Percentiles rank a stretch among this genome's conserved stretches.
Conservation (phyloP, 2,329 filamentous ascomycete species). For the Cladosporium sp. region DNA sequence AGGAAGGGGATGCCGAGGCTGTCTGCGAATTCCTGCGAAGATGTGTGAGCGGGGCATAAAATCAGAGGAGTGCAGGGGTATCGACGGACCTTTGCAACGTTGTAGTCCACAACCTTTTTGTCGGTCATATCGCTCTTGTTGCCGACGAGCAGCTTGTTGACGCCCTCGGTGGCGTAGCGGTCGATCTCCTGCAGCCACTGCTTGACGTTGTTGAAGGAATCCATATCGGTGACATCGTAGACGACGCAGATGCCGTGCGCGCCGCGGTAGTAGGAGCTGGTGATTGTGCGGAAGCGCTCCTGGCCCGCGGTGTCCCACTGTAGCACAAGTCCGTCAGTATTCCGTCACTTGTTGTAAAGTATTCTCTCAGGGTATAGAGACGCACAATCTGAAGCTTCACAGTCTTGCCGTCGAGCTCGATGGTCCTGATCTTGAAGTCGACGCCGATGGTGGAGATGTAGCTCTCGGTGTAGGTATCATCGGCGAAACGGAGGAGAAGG, state of each 20-base stretch:
- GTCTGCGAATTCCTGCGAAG: slow-evolving; percentile 85
- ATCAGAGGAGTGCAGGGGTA: not conserved
- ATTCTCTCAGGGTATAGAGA: slow-evolving; percentile 16
- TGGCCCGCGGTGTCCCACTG: slow-evolving; percentile 99
- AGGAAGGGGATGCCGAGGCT: slow-evolving; percentile 98
- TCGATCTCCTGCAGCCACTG: slow-evolving; percentile 99
- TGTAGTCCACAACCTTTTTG: slow-evolving; percentile 99
- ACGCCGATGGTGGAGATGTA: slow-evolving; percentile 99
- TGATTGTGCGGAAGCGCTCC: slow-evolving; percentile 99
- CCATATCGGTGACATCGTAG: slow-evolving; percentile 99
- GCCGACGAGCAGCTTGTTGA: slow-evolving; percentile 98
- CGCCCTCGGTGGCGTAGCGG: slow-evolving; percentile 96
- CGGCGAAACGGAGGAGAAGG: slow-evolving; percentile 92
- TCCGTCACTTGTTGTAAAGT: not conserved
- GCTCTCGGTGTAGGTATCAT: slow-evolving; percentile 98
- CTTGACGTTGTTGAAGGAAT: slow-evolving; percentile 99
- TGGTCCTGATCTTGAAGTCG: slow-evolving; percentile 99
- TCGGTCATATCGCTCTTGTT: slow-evolving; percentile 99
- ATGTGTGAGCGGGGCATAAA: slow-evolving; percentile 15
- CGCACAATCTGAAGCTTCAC: slow-evolving; percentile 98
- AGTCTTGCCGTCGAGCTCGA: slow-evolving; percentile 98
- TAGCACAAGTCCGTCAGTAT: slow-evolving; percentile 12
- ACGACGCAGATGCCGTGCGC: slow-evolving; percentile 99
- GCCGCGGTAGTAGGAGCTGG: slow-evolving; percentile 97
- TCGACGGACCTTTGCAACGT: slow-evolving; percentile 82